Evolutionary conservation across 2,329 filamentous ascomycete species (phyloP), one percentile per base, ranked within the genome.

Genomic region (Cryphonectria parasitica): DNA sequence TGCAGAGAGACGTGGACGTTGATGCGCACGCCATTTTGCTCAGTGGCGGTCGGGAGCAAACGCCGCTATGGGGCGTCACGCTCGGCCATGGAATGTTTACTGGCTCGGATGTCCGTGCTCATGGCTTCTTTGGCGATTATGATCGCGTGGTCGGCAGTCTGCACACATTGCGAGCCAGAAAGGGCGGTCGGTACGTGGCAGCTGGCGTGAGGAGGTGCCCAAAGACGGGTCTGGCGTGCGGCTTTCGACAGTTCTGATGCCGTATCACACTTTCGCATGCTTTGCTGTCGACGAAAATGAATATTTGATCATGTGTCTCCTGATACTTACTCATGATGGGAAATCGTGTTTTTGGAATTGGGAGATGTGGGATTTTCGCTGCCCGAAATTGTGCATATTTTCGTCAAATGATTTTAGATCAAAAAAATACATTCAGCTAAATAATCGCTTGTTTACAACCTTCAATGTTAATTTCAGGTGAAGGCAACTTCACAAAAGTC

Each of bases 121-220:
- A 90, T 74, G 72, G 69, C 5, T 90, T 89, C 78, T 86, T 89
- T 71, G 88, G 88, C 1, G 79, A 86, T 68, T 87, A 88, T 64
- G 74, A 76, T 2, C 75, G 74, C 11, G 84, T 89, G 0, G 76
- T 77, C 2, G 79, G 79, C 69, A 79, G 80, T 28, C 71, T 89
- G 58, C 69, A 79, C 31, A 73, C 71, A 4, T 74, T 86, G 22
- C 72, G 78, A 8, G 76, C 76, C 2, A 78, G 78, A 13, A 74
- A 77, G 0, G 75, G 76, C 28, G 86, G 87, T 0, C 71, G 86
- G 11, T 81, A 83, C 0, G 66, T 81, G n/a, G 83, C 84, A 11
- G 78, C 79, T 15, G 85, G 86, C 0, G 78, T 85, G 45, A 73
- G 77, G 25, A 79, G 83, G 68, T 77, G 82, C 67, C 63, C 68